phyloP scores from a whole-genome alignment of 2,329 filamentous ascomycete species.

The Magnaporthiopsis incrustans region DNA sequence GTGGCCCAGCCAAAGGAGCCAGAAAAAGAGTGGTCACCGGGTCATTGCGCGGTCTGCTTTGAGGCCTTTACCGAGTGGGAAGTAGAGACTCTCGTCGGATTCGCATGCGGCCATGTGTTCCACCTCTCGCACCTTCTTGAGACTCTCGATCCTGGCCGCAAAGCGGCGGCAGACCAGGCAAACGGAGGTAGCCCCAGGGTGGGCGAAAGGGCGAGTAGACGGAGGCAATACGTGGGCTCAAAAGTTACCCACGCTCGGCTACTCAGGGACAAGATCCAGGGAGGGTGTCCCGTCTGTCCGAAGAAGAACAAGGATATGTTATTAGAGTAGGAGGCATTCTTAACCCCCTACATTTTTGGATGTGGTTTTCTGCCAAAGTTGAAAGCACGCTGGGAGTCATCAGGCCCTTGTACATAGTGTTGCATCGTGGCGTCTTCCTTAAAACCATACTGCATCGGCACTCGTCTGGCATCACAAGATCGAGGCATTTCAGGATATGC shows the following conservation, averaged over 20 bases:
- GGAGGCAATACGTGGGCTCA: constrained; percentile 45
- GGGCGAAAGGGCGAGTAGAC: not conserved
- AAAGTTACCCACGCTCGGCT: constrained; percentile 84
- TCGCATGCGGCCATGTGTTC: constrained; percentile 75
- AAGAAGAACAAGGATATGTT: constrained; percentile 6
- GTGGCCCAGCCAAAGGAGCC: constrained; percentile 9
- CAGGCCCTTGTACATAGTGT: not conserved
- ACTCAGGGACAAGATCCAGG: constrained; percentile 60
- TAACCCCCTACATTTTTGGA: no score
- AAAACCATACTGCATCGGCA: not conserved
- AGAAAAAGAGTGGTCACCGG: constrained; percentile 33
- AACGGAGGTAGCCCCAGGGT: not conserved
- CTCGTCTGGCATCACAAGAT: not conserved
- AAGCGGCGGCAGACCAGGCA: constrained; percentile 31
- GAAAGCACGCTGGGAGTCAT: no score
- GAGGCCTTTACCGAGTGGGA: constrained; percentile 53
- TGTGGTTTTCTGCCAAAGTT: no score
- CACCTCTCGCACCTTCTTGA: constrained; percentile 66
- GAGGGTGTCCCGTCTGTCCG: constrained; percentile 55
- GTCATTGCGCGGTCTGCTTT: constrained; percentile 52
- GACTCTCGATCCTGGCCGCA: constrained; percentile 32
- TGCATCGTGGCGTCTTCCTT: not conserved
- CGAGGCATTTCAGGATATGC: no score
- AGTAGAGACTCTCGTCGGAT: constrained; percentile 67
- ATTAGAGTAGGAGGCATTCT: not conserved